Base-by-base conservation (phyloP, 1,284 basidiomycete species). In the Thecaphora frezii region DNA sequence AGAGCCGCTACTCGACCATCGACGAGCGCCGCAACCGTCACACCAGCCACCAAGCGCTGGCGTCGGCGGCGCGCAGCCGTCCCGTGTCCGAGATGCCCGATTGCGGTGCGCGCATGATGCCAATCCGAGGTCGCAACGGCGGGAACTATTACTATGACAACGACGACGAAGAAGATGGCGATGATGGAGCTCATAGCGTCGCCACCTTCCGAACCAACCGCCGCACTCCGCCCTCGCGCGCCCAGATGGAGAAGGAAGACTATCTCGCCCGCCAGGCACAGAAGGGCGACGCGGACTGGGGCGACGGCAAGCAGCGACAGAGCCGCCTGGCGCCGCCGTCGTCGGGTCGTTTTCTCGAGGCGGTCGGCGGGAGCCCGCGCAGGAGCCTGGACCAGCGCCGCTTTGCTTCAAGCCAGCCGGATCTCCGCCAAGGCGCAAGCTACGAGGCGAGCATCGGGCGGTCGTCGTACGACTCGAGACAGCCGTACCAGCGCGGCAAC, bases 171-270 rank as follows among this genome's bases (percentile, higher is more conserved):
- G 48, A 66, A 1, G 39, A 12, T 21, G 39, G 22, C 7, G 9
- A 5, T 5, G 30, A 39, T 8, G 46, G 19, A 2, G 46, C n/a
- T n/a, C n/a, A n/a, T n/a, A 33, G 12, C 54, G 58, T 23, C 48
- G 51, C 1, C 44, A 51, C 59, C 2, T 25, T 58, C 24, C 28
- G 58, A 16, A 50, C n/a, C n/a, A n/a, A n/a, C n/a, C n/a, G n/a
- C 51, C 10, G 62, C 26, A 42, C 53, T 25, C 44, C 40, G 9
- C 33, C 57, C 9, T 58, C 60, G 21, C 58, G 58, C 3, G 64
- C 64, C 33, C 49, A 66, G 47, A 44, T 51, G 18, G 58, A 62
- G 42, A 48, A 58, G 37, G 64, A 66, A 40, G 58, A 62, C 19
- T 66, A 66, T 24, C 58, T 55, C 9, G 58, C 58, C 5, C 38